Evolutionary conservation across 2,329 filamentous ascomycete genomes (phyloP), one percentile per base, ranked within the genome.

Genomic region (Penicillium sp.): DNA sequence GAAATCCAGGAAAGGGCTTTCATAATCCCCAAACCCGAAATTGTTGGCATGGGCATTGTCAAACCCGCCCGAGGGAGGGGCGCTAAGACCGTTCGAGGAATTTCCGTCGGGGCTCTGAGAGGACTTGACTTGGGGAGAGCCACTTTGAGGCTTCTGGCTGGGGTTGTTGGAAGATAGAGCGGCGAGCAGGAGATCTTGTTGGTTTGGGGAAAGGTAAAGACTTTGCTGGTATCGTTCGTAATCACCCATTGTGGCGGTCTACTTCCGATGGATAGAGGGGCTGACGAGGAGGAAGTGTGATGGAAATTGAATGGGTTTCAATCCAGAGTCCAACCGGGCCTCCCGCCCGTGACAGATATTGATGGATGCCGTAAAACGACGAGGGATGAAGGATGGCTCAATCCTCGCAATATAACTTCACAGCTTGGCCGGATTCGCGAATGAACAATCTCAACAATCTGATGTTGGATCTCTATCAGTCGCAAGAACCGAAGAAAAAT

Each of bases 1-100:
- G 66, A 92, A 94, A 69, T 96, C 91, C 56, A 95, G 81, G 68
- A 87, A 92, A 0, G 92, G 91, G 61, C 89, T 94, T 47, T 92
- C 89, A 32, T 91, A 85, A 13, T 73, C 66, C 11, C 71, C 71
- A 55, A 85, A 82, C 61, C 78, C 82, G 53, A 84, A 71, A 26
- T 78, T 75, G 39, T 75, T 77, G 16, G 76, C 74, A 55, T 74
- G 69, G 56, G 78, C 56, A 44, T 66, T 66, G 43, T 76, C 68
- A 48, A 74, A 72, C 2, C 68, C 59, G 6, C 68, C 66, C 3
- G 64, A 59, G 31, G 69, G 68, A 46, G 70, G 68, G n/a, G 63
- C 63, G 47, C 64, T 72, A 40, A 65, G 62, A 37, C 81, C 79
- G 60, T 66, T 64, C 5, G 65, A 84, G 72, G 50, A 82, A 74